Evolutionary conservation across 2,329 filamentous ascomycete species (phyloP).

Genomic region (Fonsecaea multimorphosa): DNA sequence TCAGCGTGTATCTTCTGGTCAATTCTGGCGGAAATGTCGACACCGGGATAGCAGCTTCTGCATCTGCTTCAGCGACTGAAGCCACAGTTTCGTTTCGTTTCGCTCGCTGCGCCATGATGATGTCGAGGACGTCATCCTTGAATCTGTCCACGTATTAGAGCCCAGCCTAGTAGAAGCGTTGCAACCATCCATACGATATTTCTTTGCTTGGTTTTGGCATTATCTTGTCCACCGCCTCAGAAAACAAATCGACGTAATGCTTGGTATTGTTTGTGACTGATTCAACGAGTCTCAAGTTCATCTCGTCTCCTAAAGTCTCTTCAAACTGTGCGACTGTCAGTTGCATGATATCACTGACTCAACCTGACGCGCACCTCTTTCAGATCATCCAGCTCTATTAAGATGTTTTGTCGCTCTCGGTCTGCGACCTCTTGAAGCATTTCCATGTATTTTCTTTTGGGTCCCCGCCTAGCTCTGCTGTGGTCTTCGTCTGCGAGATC

Average conservation of each 20-base stretch:
- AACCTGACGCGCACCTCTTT: slow-evolving; percentile 64
- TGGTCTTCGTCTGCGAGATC: slow-evolving; percentile 68
- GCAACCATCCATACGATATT: slow-evolving; percentile 63
- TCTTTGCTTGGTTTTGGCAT: slow-evolving; percentile 81
- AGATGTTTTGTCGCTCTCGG: slow-evolving; percentile 74
- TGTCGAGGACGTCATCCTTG: slow-evolving; percentile 96
- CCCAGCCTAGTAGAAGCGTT: background rate
- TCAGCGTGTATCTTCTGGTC: slow-evolving; percentile 90
- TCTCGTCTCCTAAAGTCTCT: slow-evolving; percentile 68
- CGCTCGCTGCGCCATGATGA: slow-evolving; percentile 90
- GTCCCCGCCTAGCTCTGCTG: slow-evolving; percentile 58
- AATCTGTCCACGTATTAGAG: slow-evolving; percentile 63
- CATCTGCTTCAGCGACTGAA: slow-evolving; percentile 68
- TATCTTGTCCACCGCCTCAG: slow-evolving; percentile 82
- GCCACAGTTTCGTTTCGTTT: slow-evolving; percentile 80
- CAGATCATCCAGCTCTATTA: slow-evolving; percentile 89
- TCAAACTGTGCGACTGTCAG: slow-evolving; percentile 67
- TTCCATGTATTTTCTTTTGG: slow-evolving; percentile 85
- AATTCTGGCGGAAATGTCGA: slow-evolving; percentile 90
- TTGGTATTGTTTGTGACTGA: slow-evolving; percentile 90
- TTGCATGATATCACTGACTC: background rate
- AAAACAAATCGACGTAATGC: slow-evolving; percentile 92
- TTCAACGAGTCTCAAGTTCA: slow-evolving; percentile 71
- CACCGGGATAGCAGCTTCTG: slow-evolving; percentile 69
- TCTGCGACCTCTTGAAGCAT: slow-evolving; percentile 87